Conservation (phyloP, 306 rosid species). For the Vicia sativa region DNA sequence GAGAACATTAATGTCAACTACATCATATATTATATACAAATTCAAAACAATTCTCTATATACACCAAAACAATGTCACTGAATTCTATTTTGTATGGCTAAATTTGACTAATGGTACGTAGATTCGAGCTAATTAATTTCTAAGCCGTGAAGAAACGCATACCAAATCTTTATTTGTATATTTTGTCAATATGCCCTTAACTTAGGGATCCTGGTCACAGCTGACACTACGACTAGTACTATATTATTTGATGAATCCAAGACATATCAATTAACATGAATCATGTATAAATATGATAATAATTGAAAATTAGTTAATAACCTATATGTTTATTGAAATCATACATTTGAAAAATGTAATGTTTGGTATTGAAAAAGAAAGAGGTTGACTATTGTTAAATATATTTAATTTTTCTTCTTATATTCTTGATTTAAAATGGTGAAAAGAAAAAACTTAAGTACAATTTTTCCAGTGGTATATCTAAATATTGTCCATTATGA, state of each 20-base stretch:
- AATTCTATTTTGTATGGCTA: background rate
- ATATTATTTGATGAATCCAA: background rate
- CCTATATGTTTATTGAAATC: background rate
- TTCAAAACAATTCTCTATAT: constrained; percentile 22
- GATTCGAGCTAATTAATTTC: background rate
- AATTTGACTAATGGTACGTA: constrained; percentile 33
- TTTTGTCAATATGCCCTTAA: constrained; percentile 27
- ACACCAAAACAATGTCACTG: constrained; percentile 14
- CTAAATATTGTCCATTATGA: no score
- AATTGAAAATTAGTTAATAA: no score
- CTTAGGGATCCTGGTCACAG: constrained; percentile 10
- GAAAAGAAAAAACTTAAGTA: no score
- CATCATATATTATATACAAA: background rate
- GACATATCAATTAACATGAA: constrained; percentile 1
- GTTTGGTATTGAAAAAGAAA: no score
- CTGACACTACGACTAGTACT: background rate
- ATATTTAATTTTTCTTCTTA: no score
- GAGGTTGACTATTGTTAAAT: no score
- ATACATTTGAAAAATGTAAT: no score
- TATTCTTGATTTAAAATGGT: no score
- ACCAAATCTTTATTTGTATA: constrained; percentile 19
- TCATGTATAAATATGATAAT: background rate
- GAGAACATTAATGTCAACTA: constrained; percentile 6
- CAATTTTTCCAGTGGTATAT: no score
- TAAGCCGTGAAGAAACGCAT: constrained; percentile 2